Conservation (phyloP, 306 rosid genomes). For the Rubus parviflorus region DNA sequence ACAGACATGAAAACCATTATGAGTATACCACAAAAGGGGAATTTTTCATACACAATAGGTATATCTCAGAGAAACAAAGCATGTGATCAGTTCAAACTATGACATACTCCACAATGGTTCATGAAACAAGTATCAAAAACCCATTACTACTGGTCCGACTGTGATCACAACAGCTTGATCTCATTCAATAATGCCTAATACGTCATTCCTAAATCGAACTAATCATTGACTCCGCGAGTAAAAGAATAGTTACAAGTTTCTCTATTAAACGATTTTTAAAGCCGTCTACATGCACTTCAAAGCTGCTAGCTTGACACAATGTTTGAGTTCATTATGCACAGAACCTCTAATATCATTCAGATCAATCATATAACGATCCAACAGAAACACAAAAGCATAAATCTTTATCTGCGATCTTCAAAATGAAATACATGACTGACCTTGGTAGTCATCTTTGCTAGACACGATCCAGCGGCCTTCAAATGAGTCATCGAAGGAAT, state of each 20-base stretch:
- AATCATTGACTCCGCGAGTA: background rate
- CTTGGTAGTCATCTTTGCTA: slow-evolving; percentile 64
- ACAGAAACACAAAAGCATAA: background rate
- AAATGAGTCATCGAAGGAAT: slow-evolving; percentile 73
- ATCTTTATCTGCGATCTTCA: background rate
- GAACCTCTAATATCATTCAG: background rate
- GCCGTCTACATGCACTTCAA: background rate
- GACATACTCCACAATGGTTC: background rate
- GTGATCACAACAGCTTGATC: background rate
- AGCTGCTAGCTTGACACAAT: background rate
- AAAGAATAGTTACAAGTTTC: background rate
- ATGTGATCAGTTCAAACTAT: background rate
- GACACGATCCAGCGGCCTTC: slow-evolving; percentile 82
- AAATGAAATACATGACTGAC: slow-evolving; percentile 28
- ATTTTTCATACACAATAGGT: background rate
- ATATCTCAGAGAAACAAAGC: background rate
- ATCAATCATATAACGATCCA: background rate
- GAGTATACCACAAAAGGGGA: background rate
- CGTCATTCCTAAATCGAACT: background rate
- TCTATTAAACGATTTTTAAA: background rate
- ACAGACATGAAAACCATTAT: background rate
- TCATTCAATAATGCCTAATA: background rate
- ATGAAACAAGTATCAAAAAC: background rate
- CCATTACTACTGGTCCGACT: background rate
- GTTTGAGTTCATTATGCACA: background rate